Conservation (phyloP, 2,329 filamentous ascomycete species). For the Tolypocladium ovalisporum region DNA sequence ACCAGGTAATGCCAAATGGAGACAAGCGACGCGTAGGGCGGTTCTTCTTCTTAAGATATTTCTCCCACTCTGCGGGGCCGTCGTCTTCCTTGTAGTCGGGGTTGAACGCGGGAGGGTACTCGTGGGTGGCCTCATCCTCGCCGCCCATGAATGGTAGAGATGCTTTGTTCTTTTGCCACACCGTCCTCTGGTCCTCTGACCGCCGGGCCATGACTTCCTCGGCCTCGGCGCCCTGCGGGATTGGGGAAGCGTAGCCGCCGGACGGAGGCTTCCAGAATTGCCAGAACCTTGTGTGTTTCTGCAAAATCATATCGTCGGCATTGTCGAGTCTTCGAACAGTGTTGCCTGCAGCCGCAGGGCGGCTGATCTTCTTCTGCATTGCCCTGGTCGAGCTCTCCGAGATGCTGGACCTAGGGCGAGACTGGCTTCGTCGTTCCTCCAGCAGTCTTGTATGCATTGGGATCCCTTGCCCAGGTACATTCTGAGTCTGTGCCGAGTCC, state of each 20-base stretch:
- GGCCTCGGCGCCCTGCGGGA: conserved; percentile 44
- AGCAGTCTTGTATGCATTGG: conserved; percentile 15
- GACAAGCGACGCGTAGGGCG: conserved; percentile 77
- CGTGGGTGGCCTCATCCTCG: conserved; percentile 27
- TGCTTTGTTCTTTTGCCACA: conserved; percentile 39
- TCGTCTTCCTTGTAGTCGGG: conserved; percentile 46
- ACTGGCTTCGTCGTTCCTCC: conserved; percentile 22
- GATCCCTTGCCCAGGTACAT: conserved; percentile 5
- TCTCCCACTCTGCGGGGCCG: conserved; percentile 63
- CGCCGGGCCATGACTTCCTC: conserved; percentile 19
- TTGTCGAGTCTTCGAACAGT: conserved; percentile 41
- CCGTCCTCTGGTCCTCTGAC: conserved; percentile 31
- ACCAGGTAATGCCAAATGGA: conserved; percentile 50
- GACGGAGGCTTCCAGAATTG: conserved; percentile 55
- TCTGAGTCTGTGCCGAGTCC: background rate
- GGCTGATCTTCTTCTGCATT: conserved; percentile 3
- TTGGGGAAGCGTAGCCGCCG: conserved; percentile 49
- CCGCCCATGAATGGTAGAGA: conserved; percentile 38
- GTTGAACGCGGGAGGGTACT: conserved; percentile 56
- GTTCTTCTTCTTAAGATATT: conserved; percentile 70
- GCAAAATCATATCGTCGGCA: conserved; percentile 36
- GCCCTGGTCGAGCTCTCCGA: conserved; percentile 27
- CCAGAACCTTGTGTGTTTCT: conserved; percentile 41
- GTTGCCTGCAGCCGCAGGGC: conserved; percentile 24
- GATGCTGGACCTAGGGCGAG: conserved; percentile 22